phyloP scores from a whole-genome alignment of 1,284 basidiomycete genomes.

The Fomitopsis betulina region DNA sequence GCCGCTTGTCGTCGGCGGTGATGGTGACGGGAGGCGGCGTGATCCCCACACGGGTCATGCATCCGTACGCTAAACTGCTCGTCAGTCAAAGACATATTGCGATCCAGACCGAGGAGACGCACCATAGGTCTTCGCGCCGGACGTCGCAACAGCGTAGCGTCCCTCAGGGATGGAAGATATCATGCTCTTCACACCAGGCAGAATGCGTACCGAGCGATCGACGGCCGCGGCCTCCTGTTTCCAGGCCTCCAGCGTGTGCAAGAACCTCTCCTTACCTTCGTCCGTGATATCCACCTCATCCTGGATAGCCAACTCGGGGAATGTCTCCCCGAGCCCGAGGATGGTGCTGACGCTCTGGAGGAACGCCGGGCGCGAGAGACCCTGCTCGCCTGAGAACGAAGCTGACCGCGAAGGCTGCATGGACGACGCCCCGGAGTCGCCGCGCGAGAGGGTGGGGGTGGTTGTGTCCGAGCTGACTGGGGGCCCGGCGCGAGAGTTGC shows the following conservation, averaged over 20 bases:
- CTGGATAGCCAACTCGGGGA: constrained; percentile 35
- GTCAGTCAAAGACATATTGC: constrained; percentile 3
- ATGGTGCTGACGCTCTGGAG: constrained; percentile 41
- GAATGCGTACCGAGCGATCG: constrained; percentile 67
- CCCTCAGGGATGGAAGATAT: constrained; percentile 66
- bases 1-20: constrained; percentile 73
- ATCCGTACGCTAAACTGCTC: constrained; percentile 51
- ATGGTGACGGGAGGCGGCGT: constrained; percentile 69
- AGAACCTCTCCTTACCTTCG: constrained; percentile 22
- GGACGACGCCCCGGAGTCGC: constrained; percentile 39
- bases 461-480: constrained; percentile 11
- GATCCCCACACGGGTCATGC: constrained; percentile 71
- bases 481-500: constrained; percentile 22
- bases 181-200: constrained; percentile 69
- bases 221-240: constrained; percentile 56
- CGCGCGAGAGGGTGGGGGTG: constrained; percentile 27
- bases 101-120: constrained; percentile 17
- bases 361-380: constrained; percentile 44
- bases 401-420: constrained; percentile 33
- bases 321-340: constrained; percentile 34
- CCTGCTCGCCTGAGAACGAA: constrained; percentile 31
- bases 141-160: constrained; percentile 72
- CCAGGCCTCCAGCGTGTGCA: constrained; percentile 44
- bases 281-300: constrained; percentile 29
- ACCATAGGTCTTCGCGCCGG: constrained; percentile 72